Evolutionary conservation across 2,329 filamentous ascomycete species (phyloP), one percentile per base, ranked within the genome.

Genomic region (Fusarium mexicanum): DNA sequence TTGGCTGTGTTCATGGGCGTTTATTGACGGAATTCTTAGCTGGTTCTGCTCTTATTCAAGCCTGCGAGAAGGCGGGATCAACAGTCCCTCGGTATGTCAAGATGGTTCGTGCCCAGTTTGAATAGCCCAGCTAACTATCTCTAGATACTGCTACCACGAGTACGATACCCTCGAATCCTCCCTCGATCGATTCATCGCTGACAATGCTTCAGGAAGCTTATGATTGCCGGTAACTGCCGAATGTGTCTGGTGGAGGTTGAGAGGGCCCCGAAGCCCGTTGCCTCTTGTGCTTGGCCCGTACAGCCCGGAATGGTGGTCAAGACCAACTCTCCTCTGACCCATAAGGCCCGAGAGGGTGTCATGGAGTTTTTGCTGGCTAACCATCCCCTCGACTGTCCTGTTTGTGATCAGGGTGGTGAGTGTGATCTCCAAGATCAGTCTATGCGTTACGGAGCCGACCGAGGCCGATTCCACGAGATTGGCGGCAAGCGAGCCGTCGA

Each of bases 211-310:
- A 96, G 94, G 84, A 98, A 99, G 87, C 90, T 99, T 78, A 95
- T 97, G 92, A 98, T 99, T 89, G 96, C 96, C 81, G 96, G 96
- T 85, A 99, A 98, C 86, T 99, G 96, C 85, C 95, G 96, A 87
- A 99, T 99, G 96, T 99, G 96, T 86, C 87, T 99, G 81, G 96
- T 99, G 81, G 96, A 99, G 88, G 96, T 99, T 77, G 96, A 98
- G 87, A 91, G 91, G 85, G 94, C 94, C 70, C 96, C 96, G 68
- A 99, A 99, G 87, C 96, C 96, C 69, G 95, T 98, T 65, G 96
- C 96, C 79, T 99, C 96, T 73, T 99, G 96, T 85, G 96, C 96
- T 78, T 99, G 96, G 96, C 96, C 96, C 60, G 96, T 98, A 77
- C 95, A 98, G 84, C 94, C 96, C 64, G 96, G 96, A 72, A 99